phyloP scores from a whole-genome alignment of 306 rosid genomes.

The Prunus armeniaca region DNA sequence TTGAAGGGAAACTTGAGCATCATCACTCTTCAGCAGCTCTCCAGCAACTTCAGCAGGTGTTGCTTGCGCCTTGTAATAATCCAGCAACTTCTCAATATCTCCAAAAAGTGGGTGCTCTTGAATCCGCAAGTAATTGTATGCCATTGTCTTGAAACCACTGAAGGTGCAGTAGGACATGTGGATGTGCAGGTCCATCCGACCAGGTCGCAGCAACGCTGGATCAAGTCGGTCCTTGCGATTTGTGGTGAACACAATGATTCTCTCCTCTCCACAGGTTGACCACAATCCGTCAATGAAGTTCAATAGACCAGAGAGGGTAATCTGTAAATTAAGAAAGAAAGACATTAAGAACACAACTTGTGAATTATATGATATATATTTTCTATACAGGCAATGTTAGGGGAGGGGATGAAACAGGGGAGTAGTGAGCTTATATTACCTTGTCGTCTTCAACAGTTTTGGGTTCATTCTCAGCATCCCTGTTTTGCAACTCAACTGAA shows the following conservation, averaged over 20 bases:
- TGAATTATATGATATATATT: too few species aligned
- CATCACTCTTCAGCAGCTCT: slow-evolving; percentile 47
- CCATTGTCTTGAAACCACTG: slow-evolving; percentile 43
- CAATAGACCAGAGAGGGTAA: slow-evolving; percentile 48
- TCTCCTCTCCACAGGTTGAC: slow-evolving; percentile 61
- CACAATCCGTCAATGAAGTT: slow-evolving; percentile 66
- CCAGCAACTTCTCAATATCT: slow-evolving; percentile 29
- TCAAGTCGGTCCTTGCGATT: slow-evolving; percentile 49
- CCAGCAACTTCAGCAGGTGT: slow-evolving; percentile 64
- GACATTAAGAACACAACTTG: background rate
- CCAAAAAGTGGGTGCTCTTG: slow-evolving; percentile 31
- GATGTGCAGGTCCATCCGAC: slow-evolving; percentile 62
- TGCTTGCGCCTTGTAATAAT: slow-evolving; percentile 21
- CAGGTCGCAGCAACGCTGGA: slow-evolving; percentile 54
- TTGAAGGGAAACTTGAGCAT: slow-evolving; percentile 37
- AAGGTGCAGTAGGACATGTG: slow-evolving; percentile 47
- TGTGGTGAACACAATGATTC: slow-evolving; percentile 47
- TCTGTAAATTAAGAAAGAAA: slow-evolving; percentile 19
- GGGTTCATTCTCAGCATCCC: slow-evolving; percentile 20
- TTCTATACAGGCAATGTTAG: too few species aligned
- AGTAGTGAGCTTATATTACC: slow-evolving; percentile 12
- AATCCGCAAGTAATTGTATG: slow-evolving; percentile 42
- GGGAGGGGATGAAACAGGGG: too few species aligned
- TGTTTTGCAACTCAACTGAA: slow-evolving; percentile 43
- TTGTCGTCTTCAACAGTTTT: slow-evolving; percentile 35